phyloP scores from a whole-genome alignment of 495 filamentous ascomycete genomes.

The Trichoderma reesei region DNA sequence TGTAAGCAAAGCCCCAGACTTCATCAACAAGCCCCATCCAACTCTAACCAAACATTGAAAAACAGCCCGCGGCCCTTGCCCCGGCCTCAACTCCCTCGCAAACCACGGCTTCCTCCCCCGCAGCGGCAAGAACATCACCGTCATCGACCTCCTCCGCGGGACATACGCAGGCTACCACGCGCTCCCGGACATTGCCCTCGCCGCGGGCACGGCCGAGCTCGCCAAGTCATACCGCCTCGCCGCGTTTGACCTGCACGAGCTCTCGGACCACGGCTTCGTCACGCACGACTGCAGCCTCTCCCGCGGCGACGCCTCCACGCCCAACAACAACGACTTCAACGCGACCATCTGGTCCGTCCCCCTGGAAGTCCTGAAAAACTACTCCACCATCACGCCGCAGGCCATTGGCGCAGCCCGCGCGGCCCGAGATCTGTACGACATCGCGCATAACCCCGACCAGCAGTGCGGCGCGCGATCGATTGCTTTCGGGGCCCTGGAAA shows the following conservation, averaged over 20 bases:
- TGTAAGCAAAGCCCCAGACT: background rate
- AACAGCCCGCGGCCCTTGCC: slow-evolving; percentile 23
- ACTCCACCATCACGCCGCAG: background rate
- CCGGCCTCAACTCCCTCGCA: slow-evolving; percentile 35
- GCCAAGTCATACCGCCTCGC: background rate
- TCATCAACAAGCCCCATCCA: too few relatives aligned
- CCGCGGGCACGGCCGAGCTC: background rate
- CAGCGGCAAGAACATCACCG: slow-evolving; percentile 22
- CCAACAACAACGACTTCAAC: slow-evolving; percentile 21
- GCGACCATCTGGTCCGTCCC: slow-evolving; percentile 15
- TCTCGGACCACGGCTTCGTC: slow-evolving; percentile 5
- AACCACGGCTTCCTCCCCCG: slow-evolving; percentile 38
- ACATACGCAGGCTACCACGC: background rate
- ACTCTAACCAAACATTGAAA: background rate
- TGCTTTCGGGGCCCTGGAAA: background rate
- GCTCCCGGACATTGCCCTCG: background rate
- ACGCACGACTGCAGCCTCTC: slow-evolving; percentile 18
- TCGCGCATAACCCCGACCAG: background rate
- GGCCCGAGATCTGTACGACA: background rate
- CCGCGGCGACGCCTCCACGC: slow-evolving; percentile 16
- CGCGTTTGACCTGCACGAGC: background rate
- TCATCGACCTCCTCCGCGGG: background rate
- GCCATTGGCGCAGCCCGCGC: background rate
- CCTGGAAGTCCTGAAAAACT: background rate
- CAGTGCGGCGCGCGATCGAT: background rate